Percentiles rank a stretch among this genome's conserved stretches.
phyloP scores from a whole-genome alignment of 352 stramenopile species.

The Globisporangium yorkense region DNA sequence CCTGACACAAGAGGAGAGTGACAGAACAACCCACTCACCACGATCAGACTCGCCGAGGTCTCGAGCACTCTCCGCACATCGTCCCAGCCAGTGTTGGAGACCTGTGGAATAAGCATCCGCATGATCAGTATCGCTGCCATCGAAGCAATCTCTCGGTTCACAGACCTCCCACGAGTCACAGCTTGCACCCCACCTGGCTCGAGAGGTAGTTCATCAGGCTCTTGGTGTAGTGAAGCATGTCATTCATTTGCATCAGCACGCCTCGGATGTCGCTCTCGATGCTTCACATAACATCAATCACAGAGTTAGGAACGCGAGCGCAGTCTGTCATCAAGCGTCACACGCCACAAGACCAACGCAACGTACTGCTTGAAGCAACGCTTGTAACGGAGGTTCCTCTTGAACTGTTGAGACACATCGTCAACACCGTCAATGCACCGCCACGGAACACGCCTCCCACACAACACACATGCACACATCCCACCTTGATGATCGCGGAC shows the following conservation, averaged over 20 bases:
- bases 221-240: conserved; percentile 79
- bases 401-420: conserved; percentile 32
- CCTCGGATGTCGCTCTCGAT: conserved; percentile 36
- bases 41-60: conserved; percentile 17
- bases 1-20: conserved; percentile 11
- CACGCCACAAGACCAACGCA: neutral
- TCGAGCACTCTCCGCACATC: conserved; percentile 15
- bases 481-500: conserved; percentile 45
- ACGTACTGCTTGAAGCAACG: conserved; percentile 42
- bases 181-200: conserved; percentile 38
- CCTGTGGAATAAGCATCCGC: conserved; percentile 9
- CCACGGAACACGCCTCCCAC: neutral
- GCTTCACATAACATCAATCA: conserved; percentile 13
- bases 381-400: conserved; percentile 44
- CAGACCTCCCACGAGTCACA: too few relatives aligned
- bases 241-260: conserved; percentile 41
- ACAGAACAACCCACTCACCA: conserved; percentile 2
- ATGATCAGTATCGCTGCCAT: neutral
- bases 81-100: conserved; percentile 19
- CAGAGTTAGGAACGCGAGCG: neutral
- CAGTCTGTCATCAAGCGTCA: neutral
- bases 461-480: neutral
- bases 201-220: conserved; percentile 62
- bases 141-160: too few relatives aligned
- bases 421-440: neutral